phyloP scores from a whole-genome alignment of 177 flowering plant species.

The Telopea speciosissima region DNA sequence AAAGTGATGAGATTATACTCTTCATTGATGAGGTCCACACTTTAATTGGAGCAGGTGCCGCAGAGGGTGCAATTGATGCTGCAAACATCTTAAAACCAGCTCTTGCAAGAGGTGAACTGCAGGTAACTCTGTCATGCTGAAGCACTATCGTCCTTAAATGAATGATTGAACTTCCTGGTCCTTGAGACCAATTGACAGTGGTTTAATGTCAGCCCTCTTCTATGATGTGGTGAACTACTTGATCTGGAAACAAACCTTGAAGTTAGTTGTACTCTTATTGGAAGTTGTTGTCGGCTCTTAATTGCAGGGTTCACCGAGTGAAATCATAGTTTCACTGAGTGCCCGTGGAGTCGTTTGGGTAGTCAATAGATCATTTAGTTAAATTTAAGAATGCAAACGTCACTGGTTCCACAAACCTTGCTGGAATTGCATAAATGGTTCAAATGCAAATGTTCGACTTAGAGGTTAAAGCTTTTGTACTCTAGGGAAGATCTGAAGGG shows the following conservation, averaged over 20 bases:
- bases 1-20: slow-evolving; percentile 51
- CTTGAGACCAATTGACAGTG: neutral
- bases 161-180: too few species aligned
- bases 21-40: slow-evolving; percentile 78
- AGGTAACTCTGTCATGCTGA: slow-evolving; percentile 27
- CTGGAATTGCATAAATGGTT: neutral
- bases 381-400: neutral
- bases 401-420: neutral
- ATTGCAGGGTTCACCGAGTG: neutral
- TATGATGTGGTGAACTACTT: neutral
- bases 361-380: too few species aligned
- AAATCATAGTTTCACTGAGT: neutral
- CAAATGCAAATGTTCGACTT: neutral
- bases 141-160: too few species aligned
- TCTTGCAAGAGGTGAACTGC: slow-evolving; percentile 68
- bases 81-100: slow-evolving; percentile 77
- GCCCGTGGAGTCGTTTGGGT: neutral
- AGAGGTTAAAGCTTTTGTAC: neutral
- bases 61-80: slow-evolving; percentile 56
- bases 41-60: slow-evolving; percentile 67
- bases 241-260: too few species aligned
- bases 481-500: neutral
- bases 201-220: neutral
- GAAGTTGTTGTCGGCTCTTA: too few species aligned
- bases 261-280: too few species aligned